Evolutionary conservation across 768 basidiomycete species (phyloP).

Genomic region (Serendipita sp.): DNA sequence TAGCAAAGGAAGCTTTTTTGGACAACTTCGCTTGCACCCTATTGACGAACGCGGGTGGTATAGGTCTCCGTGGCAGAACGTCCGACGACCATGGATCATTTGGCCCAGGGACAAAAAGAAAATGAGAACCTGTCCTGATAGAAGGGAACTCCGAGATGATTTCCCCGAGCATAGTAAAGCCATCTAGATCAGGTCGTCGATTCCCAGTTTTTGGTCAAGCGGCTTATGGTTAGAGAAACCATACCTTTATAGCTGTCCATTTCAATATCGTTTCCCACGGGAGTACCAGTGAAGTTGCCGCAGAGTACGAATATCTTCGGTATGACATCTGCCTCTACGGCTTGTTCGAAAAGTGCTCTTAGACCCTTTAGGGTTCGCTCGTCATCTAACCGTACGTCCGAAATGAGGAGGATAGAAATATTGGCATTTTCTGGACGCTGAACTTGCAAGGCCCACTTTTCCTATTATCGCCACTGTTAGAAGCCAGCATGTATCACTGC

Average conservation of each 20-base stretch:
- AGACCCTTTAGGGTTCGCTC: constrained; percentile 67
- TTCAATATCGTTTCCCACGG: constrained; percentile 66
- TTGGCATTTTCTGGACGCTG: constrained; percentile 50
- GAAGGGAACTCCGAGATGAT: constrained; percentile 67
- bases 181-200: constrained; percentile 34
- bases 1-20: constrained; percentile 58
- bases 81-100: constrained; percentile 71
- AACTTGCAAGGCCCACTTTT: constrained; percentile 44
- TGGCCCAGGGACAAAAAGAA: constrained; percentile 90
- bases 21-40: constrained; percentile 60
- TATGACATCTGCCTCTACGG: constrained; percentile 71
- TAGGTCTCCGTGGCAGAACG: constrained; percentile 63
- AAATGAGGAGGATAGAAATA: constrained; percentile 80
- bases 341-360: constrained; percentile 76
- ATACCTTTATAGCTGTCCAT: constrained; percentile 76
- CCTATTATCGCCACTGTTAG: constrained; percentile 25
- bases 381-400: constrained; percentile 92
- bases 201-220: neutral
- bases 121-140: constrained; percentile 67
- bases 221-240: neutral
- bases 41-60: constrained; percentile 59
- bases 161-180: constrained; percentile 75
- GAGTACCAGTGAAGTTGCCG: constrained; percentile 83
- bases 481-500: neutral
- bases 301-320: constrained; percentile 85